Evolutionary conservation across 2,329 filamentous ascomycete genomes (phyloP).

Genomic region (Colletotrichum simmondsii): DNA sequence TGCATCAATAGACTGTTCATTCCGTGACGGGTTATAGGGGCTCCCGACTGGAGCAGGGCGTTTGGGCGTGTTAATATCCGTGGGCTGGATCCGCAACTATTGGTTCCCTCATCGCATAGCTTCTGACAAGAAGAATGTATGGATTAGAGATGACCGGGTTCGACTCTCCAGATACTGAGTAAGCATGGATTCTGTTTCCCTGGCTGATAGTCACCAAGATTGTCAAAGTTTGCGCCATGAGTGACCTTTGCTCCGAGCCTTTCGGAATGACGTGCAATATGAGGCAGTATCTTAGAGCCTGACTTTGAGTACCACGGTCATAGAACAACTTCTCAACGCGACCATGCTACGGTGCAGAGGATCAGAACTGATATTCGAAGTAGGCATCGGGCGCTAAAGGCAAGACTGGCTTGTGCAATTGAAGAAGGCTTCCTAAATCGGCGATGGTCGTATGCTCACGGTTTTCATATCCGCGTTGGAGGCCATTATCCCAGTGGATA

Average conservation of each 20-base stretch:
- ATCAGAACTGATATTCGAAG: too few relatives aligned
- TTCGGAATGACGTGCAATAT: too few relatives aligned
- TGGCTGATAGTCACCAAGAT: background rate
- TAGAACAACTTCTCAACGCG: too few relatives aligned
- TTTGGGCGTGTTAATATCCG: constrained; percentile 34
- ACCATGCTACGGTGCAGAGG: too few relatives aligned
- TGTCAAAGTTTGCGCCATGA: background rate
- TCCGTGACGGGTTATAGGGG: constrained; percentile 9
- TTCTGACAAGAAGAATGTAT: constrained; percentile 6
- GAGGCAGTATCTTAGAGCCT: too few relatives aligned
- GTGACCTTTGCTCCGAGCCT: background rate
- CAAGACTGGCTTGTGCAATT: too few relatives aligned
- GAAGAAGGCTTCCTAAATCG: too few relatives aligned
- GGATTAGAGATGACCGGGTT: constrained; percentile 15
- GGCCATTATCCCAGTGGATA: too few relatives aligned
- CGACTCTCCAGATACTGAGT: constrained; percentile 1
- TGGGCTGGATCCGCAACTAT: constrained; percentile 30
- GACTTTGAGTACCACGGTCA: too few relatives aligned
- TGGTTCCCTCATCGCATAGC: constrained; percentile 18
- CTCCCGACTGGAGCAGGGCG: constrained; percentile 28
- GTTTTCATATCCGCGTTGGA: too few relatives aligned
- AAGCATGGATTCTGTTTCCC: constrained; percentile 13
- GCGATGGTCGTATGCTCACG: too few relatives aligned
- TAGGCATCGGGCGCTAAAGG: too few relatives aligned
- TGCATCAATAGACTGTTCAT: constrained; percentile 33